These are phyloP conservation scores for Esteya vermicola DNA, from an alignment of 2,329 filamentous ascomycete species.

Conservation along the genomic window DNA sequence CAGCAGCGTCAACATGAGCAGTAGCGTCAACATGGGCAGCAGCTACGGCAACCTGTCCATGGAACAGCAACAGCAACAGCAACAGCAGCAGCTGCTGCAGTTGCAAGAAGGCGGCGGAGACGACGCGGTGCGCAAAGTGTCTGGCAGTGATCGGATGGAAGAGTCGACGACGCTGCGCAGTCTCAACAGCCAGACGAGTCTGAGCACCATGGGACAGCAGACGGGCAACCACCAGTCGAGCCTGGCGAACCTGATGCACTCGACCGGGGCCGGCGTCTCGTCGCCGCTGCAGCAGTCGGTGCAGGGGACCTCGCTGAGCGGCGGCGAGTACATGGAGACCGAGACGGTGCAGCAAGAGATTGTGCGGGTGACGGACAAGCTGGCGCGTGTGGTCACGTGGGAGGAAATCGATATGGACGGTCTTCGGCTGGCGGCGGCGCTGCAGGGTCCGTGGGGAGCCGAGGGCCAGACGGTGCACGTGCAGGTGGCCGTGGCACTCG, in stretches of 20 bases:
- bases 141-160: constrained; percentile 4
- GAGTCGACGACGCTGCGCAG: constrained; percentile 5
- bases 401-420: constrained; percentile 51
- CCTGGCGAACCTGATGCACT: too few relatives aligned
- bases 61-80: too few relatives aligned
- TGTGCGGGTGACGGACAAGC: constrained; percentile 43
- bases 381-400: constrained; percentile 51
- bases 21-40: too few relatives aligned
- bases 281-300: constrained; percentile 33
- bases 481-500: constrained; percentile 47
- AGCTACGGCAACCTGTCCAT: too few relatives aligned
- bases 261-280: constrained; percentile 2
- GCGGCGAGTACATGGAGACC: constrained; percentile 41
- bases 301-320: constrained; percentile 36
- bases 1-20: too few relatives aligned
- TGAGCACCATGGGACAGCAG: background rate
- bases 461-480: constrained; percentile 44
- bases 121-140: constrained; percentile 7
- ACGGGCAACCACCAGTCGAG: too few relatives aligned
- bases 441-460: constrained; percentile 50
- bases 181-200: too few relatives aligned
- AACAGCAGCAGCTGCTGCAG: too few relatives aligned
- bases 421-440: constrained; percentile 41
- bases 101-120: background rate
- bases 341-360: constrained; percentile 53